Conservation (phyloP, 257 asterid genomes). For the Przewalskia tangutica region DNA sequence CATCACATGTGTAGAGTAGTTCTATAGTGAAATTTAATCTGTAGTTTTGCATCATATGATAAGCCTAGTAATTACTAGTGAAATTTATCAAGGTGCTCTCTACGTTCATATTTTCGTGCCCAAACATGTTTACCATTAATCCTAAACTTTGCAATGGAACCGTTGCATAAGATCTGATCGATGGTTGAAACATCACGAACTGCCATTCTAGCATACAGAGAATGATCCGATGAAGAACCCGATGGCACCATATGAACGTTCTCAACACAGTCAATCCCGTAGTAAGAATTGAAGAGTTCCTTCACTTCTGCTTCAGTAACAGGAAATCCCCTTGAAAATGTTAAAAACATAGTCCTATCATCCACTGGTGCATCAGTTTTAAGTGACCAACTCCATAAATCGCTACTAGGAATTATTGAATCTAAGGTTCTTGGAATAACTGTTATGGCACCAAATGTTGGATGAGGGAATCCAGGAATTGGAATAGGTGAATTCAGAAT, state of each 20-base stretch:
- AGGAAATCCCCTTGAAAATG: slow-evolving; percentile 19
- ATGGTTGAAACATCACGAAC: not conserved
- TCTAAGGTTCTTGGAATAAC: not conserved
- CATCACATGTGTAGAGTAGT: not conserved
- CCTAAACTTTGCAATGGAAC: not conserved
- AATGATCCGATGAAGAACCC: not conserved
- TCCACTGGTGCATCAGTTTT: not conserved
- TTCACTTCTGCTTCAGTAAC: slow-evolving; percentile 15
- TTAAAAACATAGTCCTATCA: slow-evolving; percentile 18
- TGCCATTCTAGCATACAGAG: not conserved
- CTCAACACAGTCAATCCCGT: slow-evolving; percentile 16
- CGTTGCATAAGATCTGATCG: not conserved
- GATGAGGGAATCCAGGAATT: slow-evolving; percentile 20
- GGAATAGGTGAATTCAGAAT: not conserved
- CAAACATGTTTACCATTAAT: slow-evolving; percentile 2
- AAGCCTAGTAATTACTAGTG: not conserved
- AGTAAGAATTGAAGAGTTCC: not conserved
- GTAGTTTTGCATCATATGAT: not conserved
- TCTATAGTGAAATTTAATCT: not conserved
- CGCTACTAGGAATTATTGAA: not conserved
- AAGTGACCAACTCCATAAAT: slow-evolving; percentile 5
- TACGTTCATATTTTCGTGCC: not conserved
- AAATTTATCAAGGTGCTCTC: not conserved
- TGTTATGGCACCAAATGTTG: slow-evolving; percentile 6
- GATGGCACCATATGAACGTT: not conserved